These are phyloP conservation scores for Begonia loranthoides DNA, from an alignment of 306 rosid genomes.

Conservation along the genomic window DNA sequence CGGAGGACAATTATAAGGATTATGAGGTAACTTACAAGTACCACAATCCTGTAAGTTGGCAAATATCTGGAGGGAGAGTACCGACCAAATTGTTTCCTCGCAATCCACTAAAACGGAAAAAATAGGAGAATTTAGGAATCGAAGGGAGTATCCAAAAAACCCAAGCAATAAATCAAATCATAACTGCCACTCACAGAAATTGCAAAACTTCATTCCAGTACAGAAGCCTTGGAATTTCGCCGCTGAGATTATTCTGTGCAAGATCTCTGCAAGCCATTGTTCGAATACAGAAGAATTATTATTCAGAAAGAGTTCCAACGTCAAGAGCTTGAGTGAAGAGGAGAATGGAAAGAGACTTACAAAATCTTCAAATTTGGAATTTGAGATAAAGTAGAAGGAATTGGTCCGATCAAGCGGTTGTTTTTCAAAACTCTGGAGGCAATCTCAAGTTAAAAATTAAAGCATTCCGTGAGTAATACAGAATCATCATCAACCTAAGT, in stretches of 20 bases:
- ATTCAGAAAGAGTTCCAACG: not conserved
- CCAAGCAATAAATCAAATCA: too few relatives aligned
- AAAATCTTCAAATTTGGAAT: constrained; percentile 88
- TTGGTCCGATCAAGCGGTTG: constrained; percentile 75
- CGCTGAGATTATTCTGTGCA: constrained; percentile 81
- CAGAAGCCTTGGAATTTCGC: constrained; percentile 93
- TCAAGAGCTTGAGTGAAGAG: not conserved
- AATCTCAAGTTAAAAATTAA: not conserved
- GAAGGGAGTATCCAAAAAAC: too few relatives aligned
- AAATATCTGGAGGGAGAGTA: constrained; percentile 74
- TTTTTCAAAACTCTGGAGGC: constrained; percentile 60
- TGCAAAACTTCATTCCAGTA: constrained; percentile 99
- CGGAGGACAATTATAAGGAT: not conserved
- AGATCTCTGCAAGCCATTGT: constrained; percentile 42
- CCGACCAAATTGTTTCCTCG: constrained; percentile 90
- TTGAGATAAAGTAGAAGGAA: constrained; percentile 95
- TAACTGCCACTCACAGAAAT: constrained; percentile 57
- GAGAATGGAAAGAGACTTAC: constrained; percentile 31
- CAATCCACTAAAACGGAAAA: constrained; percentile 42
- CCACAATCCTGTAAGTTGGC: constrained; percentile 94
- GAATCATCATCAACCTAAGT: not conserved
- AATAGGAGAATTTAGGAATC: not conserved
- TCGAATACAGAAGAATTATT: not conserved
- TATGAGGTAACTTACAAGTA: constrained; percentile 63
- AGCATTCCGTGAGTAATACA: not conserved